Base-by-base conservation (phyloP, 2,329 filamentous ascomycete species). In the Simplicillium aogashimaense region DNA sequence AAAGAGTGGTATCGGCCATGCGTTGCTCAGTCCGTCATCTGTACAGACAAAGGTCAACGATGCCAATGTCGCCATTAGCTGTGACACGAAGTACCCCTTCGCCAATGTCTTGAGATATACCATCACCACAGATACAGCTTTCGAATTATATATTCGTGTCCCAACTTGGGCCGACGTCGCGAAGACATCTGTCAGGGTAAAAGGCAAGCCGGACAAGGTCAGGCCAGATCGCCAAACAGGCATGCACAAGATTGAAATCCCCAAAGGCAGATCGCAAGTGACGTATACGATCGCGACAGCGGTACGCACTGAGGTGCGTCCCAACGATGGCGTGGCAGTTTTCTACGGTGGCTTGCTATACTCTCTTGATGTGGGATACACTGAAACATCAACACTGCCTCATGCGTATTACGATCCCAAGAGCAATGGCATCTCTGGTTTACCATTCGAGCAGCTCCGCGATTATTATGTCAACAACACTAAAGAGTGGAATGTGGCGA, bases 11-110 rank as follows among this genome's bases (percentile, higher is more conserved):
- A 47, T 77, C 12, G 67, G 62, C 1, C 72, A 78, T 50, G 62
- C 63, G 1, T 54, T 77, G 2, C 64, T 78, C 3, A 56, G 63
- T 7, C 72, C 74, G 1, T 61, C 59, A 3, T 57, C 50, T 1
- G 61, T 69, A 7, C 54, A 51, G 3, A 65, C 67, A 3, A 56
- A 49, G 5, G 51, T 71, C 9, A 48, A 49, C 15, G 47, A 44
- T 10, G 45, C 42, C 14, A 34, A 33, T 5, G 63, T 74, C 8
- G 59, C 50, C 1, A 56, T 76, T 10, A 48, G 49, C 10, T 70
- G 67, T 47, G 53, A 64, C 17, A 76, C 73, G 1, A 57, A 60
- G 37, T 76, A 76, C 50, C 73, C 54, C 16, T 52, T 58, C 41
- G 17, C 53, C 51, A 47, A 53, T 49, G 43, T 44, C 34, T 41